These are phyloP conservation scores for Kluyveromyces nonfermentans DNA, from an alignment of 805 yeast species.

Conservation along the genomic window DNA sequence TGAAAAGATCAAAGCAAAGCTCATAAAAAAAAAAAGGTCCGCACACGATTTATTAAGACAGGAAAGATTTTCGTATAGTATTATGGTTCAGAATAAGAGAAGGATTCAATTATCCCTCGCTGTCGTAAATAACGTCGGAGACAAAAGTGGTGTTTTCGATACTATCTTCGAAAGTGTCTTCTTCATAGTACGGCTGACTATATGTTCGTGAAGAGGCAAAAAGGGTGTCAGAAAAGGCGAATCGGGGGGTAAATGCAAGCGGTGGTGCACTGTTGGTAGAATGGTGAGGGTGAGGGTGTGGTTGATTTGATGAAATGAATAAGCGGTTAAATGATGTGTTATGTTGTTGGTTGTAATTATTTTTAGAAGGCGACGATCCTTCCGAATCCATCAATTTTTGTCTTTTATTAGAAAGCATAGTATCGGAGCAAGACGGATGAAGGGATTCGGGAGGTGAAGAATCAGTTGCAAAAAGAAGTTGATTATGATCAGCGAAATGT, in stretches of 20 bases:
- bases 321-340: no score
- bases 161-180: not conserved
- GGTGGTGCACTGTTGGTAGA: not conserved
- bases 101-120: slow-evolving; percentile 12
- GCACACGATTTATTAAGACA: no score
- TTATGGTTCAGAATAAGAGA: no score
- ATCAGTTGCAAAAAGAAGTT: no score
- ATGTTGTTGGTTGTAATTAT: no score
- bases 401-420: not conserved
- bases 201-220: not conserved
- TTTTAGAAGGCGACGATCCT: not conserved
- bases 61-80: no score
- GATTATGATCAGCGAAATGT: no score
- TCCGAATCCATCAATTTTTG: not conserved
- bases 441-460: no score
- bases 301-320: not conserved
- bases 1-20: no score
- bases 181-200: not conserved
- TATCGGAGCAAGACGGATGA: no score
- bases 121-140: slow-evolving; percentile 10
- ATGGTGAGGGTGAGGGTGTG: not conserved
- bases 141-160: slow-evolving; percentile 8
- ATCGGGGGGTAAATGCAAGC: not conserved
- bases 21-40: no score
- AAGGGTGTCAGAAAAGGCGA: not conserved